Evolutionary conservation across 1,284 basidiomycete genomes (phyloP).

Genomic region (Paramarasmius palmivorus): DNA sequence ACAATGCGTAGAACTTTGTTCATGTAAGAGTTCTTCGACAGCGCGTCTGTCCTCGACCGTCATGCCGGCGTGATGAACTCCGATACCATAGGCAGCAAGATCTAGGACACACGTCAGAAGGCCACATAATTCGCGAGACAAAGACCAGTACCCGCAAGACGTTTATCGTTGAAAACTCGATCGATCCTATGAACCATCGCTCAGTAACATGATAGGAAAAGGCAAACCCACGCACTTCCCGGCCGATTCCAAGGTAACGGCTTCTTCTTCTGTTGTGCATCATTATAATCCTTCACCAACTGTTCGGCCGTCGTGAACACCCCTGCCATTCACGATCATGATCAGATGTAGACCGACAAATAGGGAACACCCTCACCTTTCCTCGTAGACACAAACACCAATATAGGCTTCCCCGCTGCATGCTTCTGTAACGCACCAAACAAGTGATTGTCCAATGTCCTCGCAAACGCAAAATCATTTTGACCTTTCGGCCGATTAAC

Average conservation of each 20-base stretch:
- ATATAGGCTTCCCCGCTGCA: slow-evolving; percentile 74
- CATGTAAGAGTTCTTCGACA: slow-evolving; percentile 72
- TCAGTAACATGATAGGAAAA: slow-evolving; percentile 7
- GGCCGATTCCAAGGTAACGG: slow-evolving; percentile 66
- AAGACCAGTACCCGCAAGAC: slow-evolving; percentile 50
- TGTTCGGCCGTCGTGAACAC: slow-evolving; percentile 73
- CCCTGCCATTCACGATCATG: slow-evolving; percentile 37
- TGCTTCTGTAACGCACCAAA: slow-evolving; percentile 72
- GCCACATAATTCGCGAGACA: neutral
- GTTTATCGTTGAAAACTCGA: slow-evolving; percentile 59
- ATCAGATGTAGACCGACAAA: neutral
- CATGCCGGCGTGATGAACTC: slow-evolving; percentile 87
- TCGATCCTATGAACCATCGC: slow-evolving; percentile 41
- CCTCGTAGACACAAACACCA: slow-evolving; percentile 86
- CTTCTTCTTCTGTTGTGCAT: slow-evolving; percentile 48
- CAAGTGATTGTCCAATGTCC: slow-evolving; percentile 73
- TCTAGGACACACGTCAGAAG: slow-evolving; percentile 36
- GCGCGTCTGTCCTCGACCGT: slow-evolving; percentile 68
- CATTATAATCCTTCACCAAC: slow-evolving; percentile 70
- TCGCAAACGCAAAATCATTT: slow-evolving; percentile 83
- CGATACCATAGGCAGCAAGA: slow-evolving; percentile 67
- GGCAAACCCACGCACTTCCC: slow-evolving; percentile 21
- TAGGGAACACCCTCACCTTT: slow-evolving; percentile 57
- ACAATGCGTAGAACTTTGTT: slow-evolving; percentile 67
- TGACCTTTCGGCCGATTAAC: slow-evolving; percentile 55